Evolutionary conservation across 1,139 yeast genomes (phyloP).

Genomic region (Entelexis sorbosivorans): DNA sequence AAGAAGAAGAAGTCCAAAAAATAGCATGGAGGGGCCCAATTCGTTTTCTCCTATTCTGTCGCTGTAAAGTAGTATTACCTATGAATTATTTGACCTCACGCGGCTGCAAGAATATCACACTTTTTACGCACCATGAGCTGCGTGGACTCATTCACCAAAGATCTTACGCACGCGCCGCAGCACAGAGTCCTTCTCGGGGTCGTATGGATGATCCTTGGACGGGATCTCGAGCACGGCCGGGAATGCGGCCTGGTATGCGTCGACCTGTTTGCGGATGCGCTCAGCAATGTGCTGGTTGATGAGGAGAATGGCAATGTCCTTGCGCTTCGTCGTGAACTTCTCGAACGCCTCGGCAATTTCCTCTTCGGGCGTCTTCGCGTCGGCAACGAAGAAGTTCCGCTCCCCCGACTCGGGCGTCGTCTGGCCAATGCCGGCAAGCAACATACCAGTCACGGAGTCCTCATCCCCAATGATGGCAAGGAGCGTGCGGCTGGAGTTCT

Average conservation of each 20-base stretch:
- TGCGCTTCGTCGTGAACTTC: constrained; percentile 57
- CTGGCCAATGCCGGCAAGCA: constrained; percentile 93
- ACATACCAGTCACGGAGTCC: constrained; percentile 91
- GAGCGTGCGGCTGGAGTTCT: constrained; percentile 52
- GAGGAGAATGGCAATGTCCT: constrained; percentile 83
- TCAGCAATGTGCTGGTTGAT: constrained; percentile 96
- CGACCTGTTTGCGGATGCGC: constrained; percentile 70
- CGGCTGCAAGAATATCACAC: background rate
- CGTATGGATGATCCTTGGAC: constrained; percentile 95
- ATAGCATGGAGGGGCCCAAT: background rate
- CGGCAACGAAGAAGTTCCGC: constrained; percentile 76
- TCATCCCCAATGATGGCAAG: constrained; percentile 94
- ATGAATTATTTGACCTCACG: background rate
- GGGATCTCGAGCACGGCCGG: constrained; percentile 97
- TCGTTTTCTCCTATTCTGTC: too few relatives aligned
- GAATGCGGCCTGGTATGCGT: constrained; percentile 76
- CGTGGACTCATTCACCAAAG: constrained; percentile 73
- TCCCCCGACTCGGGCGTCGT: constrained; percentile 44
- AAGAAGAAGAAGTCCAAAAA: constrained; percentile 29
- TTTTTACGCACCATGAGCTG: too few relatives aligned
- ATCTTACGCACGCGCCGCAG: constrained; percentile 86
- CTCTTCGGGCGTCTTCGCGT: constrained; percentile 66
- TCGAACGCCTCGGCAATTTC: constrained; percentile 68
- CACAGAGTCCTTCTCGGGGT: constrained; percentile 95
- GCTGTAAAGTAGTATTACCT: background rate